Base-by-base conservation (phyloP, 345 rosid genomes). In the Hypericum androsaemum region DNA sequence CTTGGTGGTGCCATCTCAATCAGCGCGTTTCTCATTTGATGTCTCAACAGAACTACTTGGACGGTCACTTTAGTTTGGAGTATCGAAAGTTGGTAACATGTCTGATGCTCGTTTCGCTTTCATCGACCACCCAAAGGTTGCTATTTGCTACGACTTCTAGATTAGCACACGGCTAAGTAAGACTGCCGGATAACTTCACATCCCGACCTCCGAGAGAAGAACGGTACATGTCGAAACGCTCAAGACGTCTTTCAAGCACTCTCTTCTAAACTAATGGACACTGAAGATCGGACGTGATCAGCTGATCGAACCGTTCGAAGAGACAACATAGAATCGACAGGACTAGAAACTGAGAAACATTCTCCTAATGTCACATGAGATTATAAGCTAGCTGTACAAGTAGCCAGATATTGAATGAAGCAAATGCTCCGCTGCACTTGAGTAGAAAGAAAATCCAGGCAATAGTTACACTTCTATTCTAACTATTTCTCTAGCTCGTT, bases 201-300 rank as follows among this genome's bases (percentile, higher is more conserved):
- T 46, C 6, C 53, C 36, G 14, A 39, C 63, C 22, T 41, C 74
- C 12, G 59, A 59, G 22, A 64, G 60, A 58, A 50, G 56, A 49
- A 15, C 28, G 8, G 66, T 37, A 50, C 66, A 53, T 22, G 71
- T 61, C 41, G 64, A 66, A 45, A 76, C 57, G 65, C 59, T 58
- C 46, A 81, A 68, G 65, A 66, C 70, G 39, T 78, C 80, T 46
- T 72, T 84, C 82, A 78, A 66, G 49, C 62, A 44, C 41, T 58
- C 72, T 22, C 56, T 77, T 0, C 41, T 82, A 61, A 73, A 72
- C 22, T 79, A 45, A 14, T 14, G 59, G 62, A 39, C 58, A 49
- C 10, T 40, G 50, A 37, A 22, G 52, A 59, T 69, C 59, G 40
- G 57, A 43, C 0, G 61, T n/a, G n/a, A n/a, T 64, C 7, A 49